phyloP scores from a whole-genome alignment of 1,139 yeast genomes.

The Lodderomyces theae region DNA sequence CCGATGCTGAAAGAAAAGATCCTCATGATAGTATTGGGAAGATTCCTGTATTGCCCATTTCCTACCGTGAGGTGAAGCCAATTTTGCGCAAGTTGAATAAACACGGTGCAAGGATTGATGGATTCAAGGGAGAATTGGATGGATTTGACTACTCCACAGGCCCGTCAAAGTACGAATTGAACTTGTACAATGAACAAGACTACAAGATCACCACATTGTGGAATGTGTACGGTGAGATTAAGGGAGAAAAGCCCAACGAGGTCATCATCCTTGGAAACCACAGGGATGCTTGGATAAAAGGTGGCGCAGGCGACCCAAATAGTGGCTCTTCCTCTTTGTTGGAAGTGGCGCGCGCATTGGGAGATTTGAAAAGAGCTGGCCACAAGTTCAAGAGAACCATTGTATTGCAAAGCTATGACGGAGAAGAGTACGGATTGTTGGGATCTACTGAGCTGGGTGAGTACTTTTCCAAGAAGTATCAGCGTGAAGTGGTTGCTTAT shows the following conservation, averaged over 20 bases:
- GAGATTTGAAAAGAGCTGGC: slow-evolving; percentile 43
- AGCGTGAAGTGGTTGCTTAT: slow-evolving; percentile 43
- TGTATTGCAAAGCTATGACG: slow-evolving; percentile 43
- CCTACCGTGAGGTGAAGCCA: slow-evolving; percentile 46
- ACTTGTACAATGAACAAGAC: slow-evolving; percentile 41
- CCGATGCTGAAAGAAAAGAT: slow-evolving; percentile 44
- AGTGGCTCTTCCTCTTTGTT: slow-evolving; percentile 43
- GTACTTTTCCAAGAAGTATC: slow-evolving; percentile 32
- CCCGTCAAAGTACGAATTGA: slow-evolving; percentile 43
- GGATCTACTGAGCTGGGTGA: slow-evolving; percentile 51
- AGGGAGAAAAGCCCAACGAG: slow-evolving; percentile 40
- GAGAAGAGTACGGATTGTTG: slow-evolving; percentile 47
- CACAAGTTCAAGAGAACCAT: slow-evolving; percentile 42
- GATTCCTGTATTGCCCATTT: slow-evolving; percentile 49
- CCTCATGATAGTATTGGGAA: slow-evolving; percentile 41
- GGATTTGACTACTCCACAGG: slow-evolving; percentile 44
- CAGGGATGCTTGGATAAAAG: slow-evolving; percentile 55
- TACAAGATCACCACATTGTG: slow-evolving; percentile 43
- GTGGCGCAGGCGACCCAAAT: slow-evolving; percentile 51
- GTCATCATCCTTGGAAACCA: slow-evolving; percentile 47
- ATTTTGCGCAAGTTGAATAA: slow-evolving; percentile 43
- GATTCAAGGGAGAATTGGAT: slow-evolving; percentile 43
- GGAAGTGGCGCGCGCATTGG: slow-evolving; percentile 46
- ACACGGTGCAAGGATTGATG: slow-evolving; percentile 31
- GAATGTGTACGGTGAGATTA: slow-evolving; percentile 47